Base-by-base conservation (phyloP, 202 grass and related monocot species). In the Miscanthus sacchariflorus region DNA sequence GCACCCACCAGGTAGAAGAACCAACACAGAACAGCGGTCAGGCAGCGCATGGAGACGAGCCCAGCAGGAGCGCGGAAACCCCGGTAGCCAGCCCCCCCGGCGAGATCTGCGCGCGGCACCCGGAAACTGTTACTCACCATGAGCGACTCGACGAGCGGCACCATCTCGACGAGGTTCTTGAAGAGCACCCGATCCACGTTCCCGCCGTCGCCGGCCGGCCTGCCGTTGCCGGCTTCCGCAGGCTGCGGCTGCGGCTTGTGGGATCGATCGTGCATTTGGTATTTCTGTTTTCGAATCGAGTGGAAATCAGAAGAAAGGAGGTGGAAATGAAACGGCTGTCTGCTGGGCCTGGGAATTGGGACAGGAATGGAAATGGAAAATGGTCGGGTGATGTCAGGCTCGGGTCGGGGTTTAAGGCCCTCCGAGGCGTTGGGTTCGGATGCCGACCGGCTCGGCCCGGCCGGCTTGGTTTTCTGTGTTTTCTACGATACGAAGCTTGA, bases 61-160 rank as follows among this genome's bases (percentile, higher is more conserved):
- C 4, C 35, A 8, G 21, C 24, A 19, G 79, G n/a, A 65, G 52
- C 56, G 33, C 15, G 11, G 15, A 10, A 11, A 25, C 25, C 6
- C 11, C 7, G 7, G 2, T 0, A n/a, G 64, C 12, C 33, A 35
- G 3, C 33, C 33, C 5, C 15, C 56, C 42, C n/a, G 68, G 81
- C 80, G 75, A 92, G 91, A 92, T 87, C 91, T 87, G 80, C 67
- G 28, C n/a, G 24, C 7, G 43, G 25, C 74, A 76, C 28, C 38
- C 38, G 25, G 28, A 5, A 12, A 9, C 56, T 23, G 44, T 38
- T 42, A 81, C 65, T 82, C 72, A 97, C 97, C 97, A 99, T 95
- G 72, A 99, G 95, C 59, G 97, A 99, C 81, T 99, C 97, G n/a
- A 99, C 97, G 79, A 99, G 91, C 69, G 95, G 97, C 68, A 99